phyloP scores from a whole-genome alignment of 768 basidiomycete genomes.

The Termitomyces sp. region DNA sequence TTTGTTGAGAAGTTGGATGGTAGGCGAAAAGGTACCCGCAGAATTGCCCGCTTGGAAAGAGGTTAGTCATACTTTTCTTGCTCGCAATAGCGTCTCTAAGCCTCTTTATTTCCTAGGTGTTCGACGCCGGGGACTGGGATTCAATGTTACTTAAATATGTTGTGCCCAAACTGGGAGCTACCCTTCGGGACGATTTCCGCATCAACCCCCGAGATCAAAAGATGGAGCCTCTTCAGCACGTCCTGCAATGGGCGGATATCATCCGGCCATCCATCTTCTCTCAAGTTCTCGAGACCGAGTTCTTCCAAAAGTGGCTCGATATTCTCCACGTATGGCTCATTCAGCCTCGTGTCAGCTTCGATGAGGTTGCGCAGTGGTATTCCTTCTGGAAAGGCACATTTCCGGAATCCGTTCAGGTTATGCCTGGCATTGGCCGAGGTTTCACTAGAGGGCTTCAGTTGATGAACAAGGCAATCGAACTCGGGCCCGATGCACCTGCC shows the following conservation, averaged over 20 bases:
- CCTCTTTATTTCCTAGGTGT: slow-evolving; percentile 45
- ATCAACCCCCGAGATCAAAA: slow-evolving; percentile 91
- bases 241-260: slow-evolving; percentile 73
- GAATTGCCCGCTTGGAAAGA: slow-evolving; percentile 82
- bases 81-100: neutral
- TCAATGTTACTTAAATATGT: slow-evolving; percentile 85
- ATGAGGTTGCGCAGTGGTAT: slow-evolving; percentile 94
- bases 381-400: slow-evolving; percentile 83
- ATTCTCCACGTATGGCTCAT: slow-evolving; percentile 89
- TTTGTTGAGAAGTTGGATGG: slow-evolving; percentile 71
- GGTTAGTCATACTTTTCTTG: slow-evolving; percentile 35
- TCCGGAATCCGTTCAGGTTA: slow-evolving; percentile 61
- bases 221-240: slow-evolving; percentile 74
- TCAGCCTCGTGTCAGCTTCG: slow-evolving; percentile 84
- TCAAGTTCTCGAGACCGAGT: slow-evolving; percentile 84
- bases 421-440: slow-evolving; percentile 67
- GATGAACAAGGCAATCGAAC: slow-evolving; percentile 91
- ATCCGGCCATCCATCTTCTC: slow-evolving; percentile 75
- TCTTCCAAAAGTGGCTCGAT: slow-evolving; percentile 97
- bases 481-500: slow-evolving; percentile 73
- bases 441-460: slow-evolving; percentile 88
- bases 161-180: slow-evolving; percentile 84
- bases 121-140: slow-evolving; percentile 84
- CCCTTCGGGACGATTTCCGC: slow-evolving; percentile 80
- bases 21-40: slow-evolving; percentile 67